phyloP scores from a whole-genome alignment of 75 land plant species.

The Adiantum capillusveneris region DNA sequence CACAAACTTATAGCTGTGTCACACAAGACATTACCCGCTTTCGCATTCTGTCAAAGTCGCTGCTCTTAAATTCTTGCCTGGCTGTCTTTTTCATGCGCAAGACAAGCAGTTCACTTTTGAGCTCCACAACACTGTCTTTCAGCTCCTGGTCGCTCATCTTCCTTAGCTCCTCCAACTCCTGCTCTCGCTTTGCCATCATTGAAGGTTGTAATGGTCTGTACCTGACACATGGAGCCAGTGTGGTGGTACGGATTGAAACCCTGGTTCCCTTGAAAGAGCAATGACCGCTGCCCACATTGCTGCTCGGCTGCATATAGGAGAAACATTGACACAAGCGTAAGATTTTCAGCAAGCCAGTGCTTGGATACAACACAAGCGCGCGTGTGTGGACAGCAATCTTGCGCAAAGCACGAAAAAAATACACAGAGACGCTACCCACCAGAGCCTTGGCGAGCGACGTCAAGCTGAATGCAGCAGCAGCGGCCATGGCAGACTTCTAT shows the following conservation, averaged over 20 bases:
- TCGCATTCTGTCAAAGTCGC: slow-evolving; percentile 74
- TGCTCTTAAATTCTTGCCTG: slow-evolving; percentile 67
- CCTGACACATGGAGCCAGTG: background rate
- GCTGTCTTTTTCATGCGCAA: slow-evolving; percentile 64
- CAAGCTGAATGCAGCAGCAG: slow-evolving; percentile 1
- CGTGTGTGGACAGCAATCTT: too few relatives aligned
- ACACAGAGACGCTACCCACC: background rate
- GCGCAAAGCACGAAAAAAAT: too few relatives aligned
- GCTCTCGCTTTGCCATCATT: slow-evolving; percentile 84
- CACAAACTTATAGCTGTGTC: too few relatives aligned
- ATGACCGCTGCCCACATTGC: background rate
- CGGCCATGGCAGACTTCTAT: slow-evolving; percentile 5
- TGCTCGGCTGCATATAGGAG: background rate
- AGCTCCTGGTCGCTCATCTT: slow-evolving; percentile 65
- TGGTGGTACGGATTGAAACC: background rate
- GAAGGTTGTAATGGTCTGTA: slow-evolving; percentile 2
- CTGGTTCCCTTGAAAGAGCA: background rate
- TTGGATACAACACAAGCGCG: too few relatives aligned
- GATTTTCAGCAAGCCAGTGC: too few relatives aligned
- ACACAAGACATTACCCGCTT: slow-evolving; percentile 42
- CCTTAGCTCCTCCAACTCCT: slow-evolving; percentile 69
- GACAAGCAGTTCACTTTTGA: slow-evolving; percentile 90
- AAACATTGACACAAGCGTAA: background rate
- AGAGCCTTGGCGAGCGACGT: slow-evolving; percentile 1
- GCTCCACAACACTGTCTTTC: slow-evolving; percentile 64